A percentile compares a stretch with the other conserved stretches of the same genome.
phyloP scores from a whole-genome alignment of 75 land plant genomes.

The Pinus albicaulis region DNA sequence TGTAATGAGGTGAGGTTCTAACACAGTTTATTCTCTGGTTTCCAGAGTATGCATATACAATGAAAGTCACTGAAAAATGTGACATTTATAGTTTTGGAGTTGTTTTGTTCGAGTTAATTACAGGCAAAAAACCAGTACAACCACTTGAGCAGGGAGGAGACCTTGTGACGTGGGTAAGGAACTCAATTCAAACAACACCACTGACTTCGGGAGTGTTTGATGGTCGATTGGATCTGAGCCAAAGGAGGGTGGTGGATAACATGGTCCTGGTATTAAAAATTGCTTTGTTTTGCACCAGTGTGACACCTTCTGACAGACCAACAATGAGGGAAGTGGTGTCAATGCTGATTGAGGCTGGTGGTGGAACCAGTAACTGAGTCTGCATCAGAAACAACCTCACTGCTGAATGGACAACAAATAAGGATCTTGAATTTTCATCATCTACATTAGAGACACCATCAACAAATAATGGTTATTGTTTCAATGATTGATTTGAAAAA shows the following conservation, averaged over 20 bases:
- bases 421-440: too few relatives aligned
- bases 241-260: not conserved
- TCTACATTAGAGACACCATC: too few relatives aligned
- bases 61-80: constrained; percentile 65
- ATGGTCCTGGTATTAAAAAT: constrained; percentile 30
- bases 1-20: too few relatives aligned
- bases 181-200: constrained; percentile 10
- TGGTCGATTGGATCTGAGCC: constrained; percentile 11
- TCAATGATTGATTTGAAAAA: too few relatives aligned
- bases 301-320: constrained; percentile 23
- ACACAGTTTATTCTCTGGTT: not conserved
- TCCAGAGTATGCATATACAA: constrained; percentile 70
- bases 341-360: constrained; percentile 29
- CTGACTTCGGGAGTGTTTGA: constrained; percentile 15
- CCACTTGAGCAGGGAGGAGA: constrained; percentile 25
- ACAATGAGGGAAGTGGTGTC: constrained; percentile 33
- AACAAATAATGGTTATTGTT: too few relatives aligned
- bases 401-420: not conserved
- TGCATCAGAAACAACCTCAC: not conserved
- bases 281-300: constrained; percentile 31
- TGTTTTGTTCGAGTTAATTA: constrained; percentile 66
- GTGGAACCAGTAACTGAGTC: not conserved
- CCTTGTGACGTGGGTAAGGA: constrained; percentile 24
- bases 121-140: constrained; percentile 62
- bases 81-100: constrained; percentile 85